A percentile compares a stretch with the other conserved stretches of the same genome.
Conservation (phyloP, 2,329 filamentous ascomycete genomes). For the Sporothrix pallida region DNA sequence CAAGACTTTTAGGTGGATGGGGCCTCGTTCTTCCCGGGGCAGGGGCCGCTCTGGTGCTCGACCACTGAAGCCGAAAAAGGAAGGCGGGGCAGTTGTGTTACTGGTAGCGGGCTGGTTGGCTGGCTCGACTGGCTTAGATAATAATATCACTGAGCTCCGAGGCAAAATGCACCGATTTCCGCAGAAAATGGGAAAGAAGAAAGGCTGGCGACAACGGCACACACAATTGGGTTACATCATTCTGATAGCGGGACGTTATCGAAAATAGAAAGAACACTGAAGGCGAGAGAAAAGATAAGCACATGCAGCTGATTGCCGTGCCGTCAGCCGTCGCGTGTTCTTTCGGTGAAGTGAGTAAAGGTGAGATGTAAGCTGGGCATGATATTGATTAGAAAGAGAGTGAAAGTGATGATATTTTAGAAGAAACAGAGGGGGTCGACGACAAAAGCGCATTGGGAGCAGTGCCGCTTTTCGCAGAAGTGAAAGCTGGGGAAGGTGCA, state of each 20-base stretch:
- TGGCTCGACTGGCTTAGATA: neutral
- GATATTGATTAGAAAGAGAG: neutral
- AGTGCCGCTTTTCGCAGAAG: neutral
- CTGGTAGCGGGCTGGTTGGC: neutral
- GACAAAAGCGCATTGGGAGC: neutral
- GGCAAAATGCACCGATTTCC: neutral
- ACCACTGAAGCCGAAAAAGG: constrained; percentile 5
- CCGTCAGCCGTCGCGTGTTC: neutral
- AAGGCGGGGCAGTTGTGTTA: constrained; percentile 9
- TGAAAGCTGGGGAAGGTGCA: neutral
- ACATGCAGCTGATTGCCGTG: constrained; percentile 13
- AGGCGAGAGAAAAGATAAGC: neutral
- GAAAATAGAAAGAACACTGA: neutral
- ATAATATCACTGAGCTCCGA: neutral
- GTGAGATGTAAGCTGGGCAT: neutral
- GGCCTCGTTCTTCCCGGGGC: neutral
- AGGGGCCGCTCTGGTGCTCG: neutral
- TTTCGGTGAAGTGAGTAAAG: neutral
- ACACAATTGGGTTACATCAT: constrained; percentile 3
- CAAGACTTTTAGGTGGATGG: constrained; percentile 5
- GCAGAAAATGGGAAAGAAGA: neutral
- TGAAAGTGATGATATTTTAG: neutral
- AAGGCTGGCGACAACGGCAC: neutral
- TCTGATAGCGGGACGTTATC: neutral
- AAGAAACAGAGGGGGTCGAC: neutral